These are phyloP conservation scores for Pontederia crassipes DNA, from an alignment of 176 grass and related monocot species.

Conservation along the genomic window DNA sequence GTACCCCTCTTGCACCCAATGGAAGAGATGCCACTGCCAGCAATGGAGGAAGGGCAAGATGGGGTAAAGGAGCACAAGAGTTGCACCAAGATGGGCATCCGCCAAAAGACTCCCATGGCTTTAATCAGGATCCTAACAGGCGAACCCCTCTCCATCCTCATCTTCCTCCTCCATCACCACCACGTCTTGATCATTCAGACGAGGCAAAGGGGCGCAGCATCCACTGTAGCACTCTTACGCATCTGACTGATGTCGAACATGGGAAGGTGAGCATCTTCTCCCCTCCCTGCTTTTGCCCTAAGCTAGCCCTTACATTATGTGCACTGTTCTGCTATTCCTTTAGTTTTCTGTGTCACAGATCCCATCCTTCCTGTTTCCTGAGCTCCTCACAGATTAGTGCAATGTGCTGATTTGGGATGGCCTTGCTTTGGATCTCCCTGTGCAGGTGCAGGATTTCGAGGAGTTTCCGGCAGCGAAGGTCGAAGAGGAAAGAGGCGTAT, in stretches of 20 bases:
- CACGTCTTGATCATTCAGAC: background rate
- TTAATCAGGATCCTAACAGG: slow-evolving; percentile 31
- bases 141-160: background rate
- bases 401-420: background rate
- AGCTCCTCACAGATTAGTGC: background rate
- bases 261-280: background rate
- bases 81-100: slow-evolving; percentile 55
- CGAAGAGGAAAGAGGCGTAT: slow-evolving; percentile 16
- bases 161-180: background rate
- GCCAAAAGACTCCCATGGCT: slow-evolving; percentile 17
- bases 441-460: background rate
- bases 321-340: background rate
- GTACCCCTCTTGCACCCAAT: background rate
- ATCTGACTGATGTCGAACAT: background rate
- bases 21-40: slow-evolving; percentile 9
- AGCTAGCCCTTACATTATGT: no score
- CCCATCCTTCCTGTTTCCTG: background rate
- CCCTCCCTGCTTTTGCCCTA: no score
- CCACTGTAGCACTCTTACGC: slow-evolving; percentile 17
- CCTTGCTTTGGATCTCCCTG: background rate
- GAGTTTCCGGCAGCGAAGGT: background rate
- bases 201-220: background rate
- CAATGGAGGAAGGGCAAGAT: background rate
- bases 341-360: background rate
- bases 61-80: slow-evolving; percentile 9